phyloP scores from a whole-genome alignment of 345 rosid species.

The Lepidium sativum region DNA sequence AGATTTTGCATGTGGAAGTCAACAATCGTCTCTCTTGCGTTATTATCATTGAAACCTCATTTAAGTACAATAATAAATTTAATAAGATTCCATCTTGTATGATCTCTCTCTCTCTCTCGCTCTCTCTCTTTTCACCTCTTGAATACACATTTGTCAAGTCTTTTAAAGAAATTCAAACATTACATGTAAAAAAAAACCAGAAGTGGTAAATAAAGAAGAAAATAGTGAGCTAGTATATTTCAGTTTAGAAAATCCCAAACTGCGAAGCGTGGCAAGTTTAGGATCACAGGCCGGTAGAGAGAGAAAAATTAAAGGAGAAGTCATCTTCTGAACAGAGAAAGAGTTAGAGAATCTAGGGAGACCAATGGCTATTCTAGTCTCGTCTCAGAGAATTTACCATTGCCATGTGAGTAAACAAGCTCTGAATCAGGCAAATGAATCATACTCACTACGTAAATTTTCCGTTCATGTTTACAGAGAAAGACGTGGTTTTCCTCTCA shows the following conservation, averaged over 20 bases:
- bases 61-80: neutral
- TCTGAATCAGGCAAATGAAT: neutral
- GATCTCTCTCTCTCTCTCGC: neutral
- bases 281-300: slow-evolving; percentile 18
- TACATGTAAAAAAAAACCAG: neutral
- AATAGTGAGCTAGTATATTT: neutral
- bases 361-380: slow-evolving; percentile 39
- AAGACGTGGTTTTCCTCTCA: neutral
- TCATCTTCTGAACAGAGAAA: slow-evolving; percentile 9
- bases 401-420: slow-evolving; percentile 9
- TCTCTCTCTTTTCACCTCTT: neutral
- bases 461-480: slow-evolving; percentile 9
- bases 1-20: slow-evolving; percentile 15
- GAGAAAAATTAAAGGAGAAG: neutral
- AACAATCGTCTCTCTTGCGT: neutral
- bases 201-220: neutral
- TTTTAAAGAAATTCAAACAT: neutral
- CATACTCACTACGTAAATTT: slow-evolving; percentile 12
- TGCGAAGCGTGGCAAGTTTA: slow-evolving; percentile 35
- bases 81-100: neutral
- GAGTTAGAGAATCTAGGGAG: neutral
- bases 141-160: neutral
- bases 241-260: neutral
- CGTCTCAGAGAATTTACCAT: slow-evolving; percentile 21
- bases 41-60: slow-evolving; percentile 1